These are phyloP conservation scores for Handroanthus guayacan DNA, from an alignment of 257 asterid genomes.

Conservation along the genomic window DNA sequence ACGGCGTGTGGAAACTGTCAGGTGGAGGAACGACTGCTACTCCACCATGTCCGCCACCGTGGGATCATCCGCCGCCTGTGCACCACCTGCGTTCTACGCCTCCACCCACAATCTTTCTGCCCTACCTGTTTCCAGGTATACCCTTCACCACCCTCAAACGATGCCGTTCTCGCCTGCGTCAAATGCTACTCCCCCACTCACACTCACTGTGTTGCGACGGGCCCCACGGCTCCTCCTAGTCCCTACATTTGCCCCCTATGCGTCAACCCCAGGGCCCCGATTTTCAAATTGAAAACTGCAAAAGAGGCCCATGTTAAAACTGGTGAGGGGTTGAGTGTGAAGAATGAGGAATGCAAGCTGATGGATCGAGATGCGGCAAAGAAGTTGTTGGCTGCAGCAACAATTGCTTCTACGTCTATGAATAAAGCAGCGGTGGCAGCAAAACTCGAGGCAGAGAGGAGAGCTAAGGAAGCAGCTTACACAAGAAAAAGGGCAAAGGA, in stretches of 20 bases:
- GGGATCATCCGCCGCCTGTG: constrained; percentile 74
- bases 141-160: constrained; percentile 58
- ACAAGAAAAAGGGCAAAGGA: constrained; percentile 82
- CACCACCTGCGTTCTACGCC: constrained; percentile 89
- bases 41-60: constrained; percentile 82
- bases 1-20: constrained; percentile 71
- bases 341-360: constrained; percentile 51
- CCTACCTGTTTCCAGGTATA: constrained; percentile 82
- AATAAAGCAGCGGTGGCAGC: constrained; percentile 66
- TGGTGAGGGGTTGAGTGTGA: constrained; percentile 25
- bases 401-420: constrained; percentile 63
- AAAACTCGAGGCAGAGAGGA: constrained; percentile 68
- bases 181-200: constrained; percentile 80
- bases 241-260: constrained; percentile 88
- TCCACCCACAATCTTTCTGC: constrained; percentile 81
- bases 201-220: constrained; percentile 56
- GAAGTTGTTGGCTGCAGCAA: constrained; percentile 77
- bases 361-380: constrained; percentile 70
- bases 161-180: constrained; percentile 57
- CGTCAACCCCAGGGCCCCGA: constrained; percentile 48
- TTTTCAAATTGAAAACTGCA: constrained; percentile 52
- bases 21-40: constrained; percentile 61
- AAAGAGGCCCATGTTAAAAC: constrained; percentile 28
- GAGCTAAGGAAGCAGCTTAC: constrained; percentile 77
- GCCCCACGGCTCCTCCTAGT: constrained; percentile 37